Evolutionary conservation across 2,329 filamentous ascomycete genomes (phyloP).

Genomic region (Monosporascus ibericus): DNA sequence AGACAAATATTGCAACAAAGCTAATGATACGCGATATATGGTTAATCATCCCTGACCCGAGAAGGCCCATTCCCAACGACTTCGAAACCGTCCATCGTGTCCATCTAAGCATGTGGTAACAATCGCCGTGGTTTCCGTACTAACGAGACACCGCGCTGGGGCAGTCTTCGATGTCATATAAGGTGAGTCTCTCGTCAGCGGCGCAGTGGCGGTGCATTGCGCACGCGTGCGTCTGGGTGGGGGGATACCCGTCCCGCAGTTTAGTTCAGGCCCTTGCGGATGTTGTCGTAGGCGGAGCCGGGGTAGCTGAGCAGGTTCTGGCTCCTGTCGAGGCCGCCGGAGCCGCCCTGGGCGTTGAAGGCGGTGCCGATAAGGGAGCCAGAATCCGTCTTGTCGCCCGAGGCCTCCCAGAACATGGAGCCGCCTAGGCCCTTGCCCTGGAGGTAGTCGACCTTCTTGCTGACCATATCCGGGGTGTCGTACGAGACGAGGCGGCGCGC

Average conservation of each 20-base stretch:
- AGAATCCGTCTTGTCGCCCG: conserved; percentile 54
- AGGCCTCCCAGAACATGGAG: conserved; percentile 83
- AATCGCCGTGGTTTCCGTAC: not conserved
- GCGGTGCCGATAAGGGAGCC: conserved; percentile 52
- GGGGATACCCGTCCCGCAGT: not conserved
- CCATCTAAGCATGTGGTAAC: not conserved
- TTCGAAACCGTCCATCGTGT: not conserved
- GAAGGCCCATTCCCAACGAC: not conserved
- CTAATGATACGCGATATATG: no score
- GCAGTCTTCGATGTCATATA: not conserved
- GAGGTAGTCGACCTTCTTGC: conserved; percentile 61
- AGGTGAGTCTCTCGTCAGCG: no score
- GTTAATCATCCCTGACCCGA: not conserved
- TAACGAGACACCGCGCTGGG: not conserved
- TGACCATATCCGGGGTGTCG: conserved; percentile 55
- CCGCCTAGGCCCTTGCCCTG: conserved; percentile 59
- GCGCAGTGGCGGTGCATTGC: no score
- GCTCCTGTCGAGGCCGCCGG: conserved; percentile 14
- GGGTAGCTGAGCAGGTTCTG: conserved; percentile 24
- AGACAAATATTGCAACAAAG: no score
- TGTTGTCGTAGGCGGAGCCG: conserved; percentile 22
- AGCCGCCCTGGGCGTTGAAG: conserved; percentile 19
- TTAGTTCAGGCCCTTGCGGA: conserved; percentile 19
- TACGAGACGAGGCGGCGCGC: conserved; percentile 64
- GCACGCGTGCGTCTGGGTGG: not conserved